Evolutionary conservation across 495 filamentous ascomycete species (phyloP).

Genomic region (Podospora sp.): DNA sequence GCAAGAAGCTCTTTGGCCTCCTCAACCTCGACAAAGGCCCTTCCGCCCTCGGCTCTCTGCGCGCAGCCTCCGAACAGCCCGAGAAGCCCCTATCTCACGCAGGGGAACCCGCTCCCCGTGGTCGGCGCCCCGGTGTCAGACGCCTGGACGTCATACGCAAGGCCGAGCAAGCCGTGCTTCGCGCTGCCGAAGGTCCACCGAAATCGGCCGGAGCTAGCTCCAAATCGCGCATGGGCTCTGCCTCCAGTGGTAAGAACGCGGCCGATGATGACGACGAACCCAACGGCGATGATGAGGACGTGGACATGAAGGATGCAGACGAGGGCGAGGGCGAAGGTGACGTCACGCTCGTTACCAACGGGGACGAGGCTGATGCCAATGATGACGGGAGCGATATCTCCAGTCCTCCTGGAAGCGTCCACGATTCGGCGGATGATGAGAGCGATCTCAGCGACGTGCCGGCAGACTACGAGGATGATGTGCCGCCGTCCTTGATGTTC

Average conservation of each 20-base stretch:
- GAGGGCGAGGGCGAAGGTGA: constrained; percentile 15
- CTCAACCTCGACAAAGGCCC: constrained; percentile 23
- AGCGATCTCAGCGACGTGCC: constrained; percentile 76
- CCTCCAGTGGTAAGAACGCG: constrained; percentile 44
- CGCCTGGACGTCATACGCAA: constrained; percentile 52
- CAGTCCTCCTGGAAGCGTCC: constrained; percentile 60
- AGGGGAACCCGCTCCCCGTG: constrained; percentile 39
- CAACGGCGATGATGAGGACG: constrained; percentile 26
- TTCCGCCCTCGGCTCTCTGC: constrained; percentile 28
- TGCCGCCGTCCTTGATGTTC: constrained; percentile 49
- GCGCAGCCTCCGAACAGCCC: constrained; percentile 36
- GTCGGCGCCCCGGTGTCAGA: constrained; percentile 43
- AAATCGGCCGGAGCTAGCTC: constrained; percentile 31
- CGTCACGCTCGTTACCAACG: constrained; percentile 32
- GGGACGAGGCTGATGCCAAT: constrained; percentile 34
- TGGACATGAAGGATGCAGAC: constrained; percentile 41
- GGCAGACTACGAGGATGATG: constrained; percentile 52
- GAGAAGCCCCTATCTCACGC: constrained; percentile 42
- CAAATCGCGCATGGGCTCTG: constrained; percentile 43
- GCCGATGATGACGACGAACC: constrained; percentile 24
- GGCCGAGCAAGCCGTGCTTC: constrained; percentile 51
- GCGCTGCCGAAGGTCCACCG: constrained; percentile 46
- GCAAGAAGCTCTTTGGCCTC: constrained; percentile 60
- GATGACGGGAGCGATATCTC: constrained; percentile 38
- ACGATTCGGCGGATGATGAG: constrained; percentile 79